Evolutionary conservation across 768 basidiomycete genomes (phyloP).

Genomic region (Flagelloscypha sp.): DNA sequence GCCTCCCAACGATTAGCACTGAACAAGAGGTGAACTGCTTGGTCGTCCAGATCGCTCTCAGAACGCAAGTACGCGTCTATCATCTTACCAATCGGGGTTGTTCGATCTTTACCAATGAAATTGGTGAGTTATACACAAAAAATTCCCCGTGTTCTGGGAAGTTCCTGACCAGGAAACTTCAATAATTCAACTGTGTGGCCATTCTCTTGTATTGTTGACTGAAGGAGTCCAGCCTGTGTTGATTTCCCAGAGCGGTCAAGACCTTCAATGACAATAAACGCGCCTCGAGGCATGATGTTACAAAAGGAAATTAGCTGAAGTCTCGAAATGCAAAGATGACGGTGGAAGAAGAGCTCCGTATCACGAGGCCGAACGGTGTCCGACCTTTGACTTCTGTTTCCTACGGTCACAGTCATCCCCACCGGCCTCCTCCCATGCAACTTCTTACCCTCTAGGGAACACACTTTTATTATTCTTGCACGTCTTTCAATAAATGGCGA

Average conservation of each 20-base stretch:
- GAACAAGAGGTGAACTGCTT: conserved; percentile 87
- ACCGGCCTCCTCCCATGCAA: too few relatives aligned
- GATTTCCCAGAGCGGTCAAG: conserved; percentile 95
- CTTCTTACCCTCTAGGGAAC: too few relatives aligned
- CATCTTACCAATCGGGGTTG: conserved; percentile 84
- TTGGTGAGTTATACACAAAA: neutral
- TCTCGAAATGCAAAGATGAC: too few relatives aligned
- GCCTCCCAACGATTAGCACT: conserved; percentile 97
- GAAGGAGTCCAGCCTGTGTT: conserved; percentile 68
- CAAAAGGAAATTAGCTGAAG: too few relatives aligned
- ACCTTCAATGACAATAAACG: conserved; percentile 91
- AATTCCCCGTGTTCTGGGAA: conserved; percentile 1
- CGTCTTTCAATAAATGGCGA: too few relatives aligned
- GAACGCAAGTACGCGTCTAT: conserved; percentile 88
- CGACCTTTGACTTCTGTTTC: too few relatives aligned
- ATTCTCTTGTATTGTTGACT: conserved; percentile 39
- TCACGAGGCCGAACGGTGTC: too few relatives aligned
- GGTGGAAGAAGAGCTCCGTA: too few relatives aligned
- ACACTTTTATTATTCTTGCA: too few relatives aligned
- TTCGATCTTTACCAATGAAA: conserved; percentile 55
- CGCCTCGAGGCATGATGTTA: conserved; percentile 39
- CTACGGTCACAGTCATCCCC: too few relatives aligned
- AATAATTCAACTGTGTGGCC: conserved; percentile 46
- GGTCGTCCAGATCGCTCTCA: conserved; percentile 82
- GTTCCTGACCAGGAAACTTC: conserved; percentile 81